These are phyloP conservation scores for Chamaecrista fasciculata DNA, from an alignment of 306 rosid genomes.

Conservation along the genomic window DNA sequence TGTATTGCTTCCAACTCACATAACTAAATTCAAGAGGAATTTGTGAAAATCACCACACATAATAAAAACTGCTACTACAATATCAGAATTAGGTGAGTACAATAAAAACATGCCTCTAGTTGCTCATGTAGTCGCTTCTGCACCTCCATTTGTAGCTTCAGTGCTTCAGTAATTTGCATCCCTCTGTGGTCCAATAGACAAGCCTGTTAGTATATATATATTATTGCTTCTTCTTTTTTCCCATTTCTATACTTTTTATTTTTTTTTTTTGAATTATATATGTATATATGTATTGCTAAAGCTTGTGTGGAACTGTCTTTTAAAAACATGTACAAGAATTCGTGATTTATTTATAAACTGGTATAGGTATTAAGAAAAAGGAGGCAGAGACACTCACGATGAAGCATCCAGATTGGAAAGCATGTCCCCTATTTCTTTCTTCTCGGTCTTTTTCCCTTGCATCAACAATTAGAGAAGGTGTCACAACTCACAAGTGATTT, in stretches of 20 bases:
- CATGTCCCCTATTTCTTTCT: slow-evolving; percentile 81
- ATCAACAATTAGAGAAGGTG: slow-evolving; percentile 35
- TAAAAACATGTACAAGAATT: background rate
- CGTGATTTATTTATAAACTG: background rate
- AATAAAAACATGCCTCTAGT: slow-evolving; percentile 72
- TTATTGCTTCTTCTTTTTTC: background rate
- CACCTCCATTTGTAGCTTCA: slow-evolving; percentile 99
- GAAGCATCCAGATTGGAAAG: slow-evolving; percentile 84
- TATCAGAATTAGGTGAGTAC: slow-evolving; percentile 16
- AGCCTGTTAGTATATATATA: background rate
- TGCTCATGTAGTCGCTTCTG: slow-evolving; percentile 98
- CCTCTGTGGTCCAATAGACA: slow-evolving; percentile 59
- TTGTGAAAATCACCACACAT: background rate
- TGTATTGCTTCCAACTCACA: background rate
- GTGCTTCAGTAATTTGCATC: slow-evolving; percentile 96
- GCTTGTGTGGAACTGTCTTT: no score
- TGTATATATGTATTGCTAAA: background rate
- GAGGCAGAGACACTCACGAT: slow-evolving; percentile 62
- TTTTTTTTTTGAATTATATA: background rate
- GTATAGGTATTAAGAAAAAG: background rate
- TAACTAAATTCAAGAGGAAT: slow-evolving; percentile 19
- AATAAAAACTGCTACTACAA: background rate
- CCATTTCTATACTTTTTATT: background rate
- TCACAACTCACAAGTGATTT: slow-evolving; percentile 25
- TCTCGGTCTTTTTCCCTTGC: slow-evolving; percentile 85